These are phyloP conservation scores for Wickerhamia fluorescens DNA, from an alignment of 805 yeast genomes.

Conservation along the genomic window DNA sequence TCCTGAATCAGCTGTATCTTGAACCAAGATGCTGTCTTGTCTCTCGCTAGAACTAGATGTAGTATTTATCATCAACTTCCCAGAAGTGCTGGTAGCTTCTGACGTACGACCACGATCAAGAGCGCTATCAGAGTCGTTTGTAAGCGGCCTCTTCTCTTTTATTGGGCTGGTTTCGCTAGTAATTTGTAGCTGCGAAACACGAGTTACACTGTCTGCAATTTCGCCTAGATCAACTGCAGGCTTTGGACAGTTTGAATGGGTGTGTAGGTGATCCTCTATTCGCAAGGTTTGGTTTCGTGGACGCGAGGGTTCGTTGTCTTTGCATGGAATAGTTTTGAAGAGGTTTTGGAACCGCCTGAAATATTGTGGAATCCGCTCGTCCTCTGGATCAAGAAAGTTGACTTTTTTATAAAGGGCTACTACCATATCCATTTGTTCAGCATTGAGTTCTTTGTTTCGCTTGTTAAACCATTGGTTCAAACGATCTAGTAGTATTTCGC, in stretches of 20 bases:
- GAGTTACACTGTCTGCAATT: slow-evolving; percentile 10
- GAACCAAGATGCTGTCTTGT: no score
- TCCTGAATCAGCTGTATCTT: no score
- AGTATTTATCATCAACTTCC: no score
- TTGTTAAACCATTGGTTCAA: slow-evolving; percentile 4
- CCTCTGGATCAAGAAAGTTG: not conserved
- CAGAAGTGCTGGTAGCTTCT: no score
- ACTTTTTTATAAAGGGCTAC: slow-evolving; percentile 1
- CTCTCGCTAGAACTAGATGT: no score
- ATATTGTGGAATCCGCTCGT: slow-evolving; percentile 1
- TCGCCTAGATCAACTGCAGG: slow-evolving; percentile 13
- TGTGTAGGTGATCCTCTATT: slow-evolving; percentile 12
- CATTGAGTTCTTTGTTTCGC: slow-evolving; percentile 3
- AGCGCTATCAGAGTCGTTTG: no score
- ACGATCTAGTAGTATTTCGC: slow-evolving; percentile 1
- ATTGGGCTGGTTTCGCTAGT: no score
- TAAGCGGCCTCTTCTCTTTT: no score
- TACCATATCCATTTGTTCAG: slow-evolving; percentile 1
- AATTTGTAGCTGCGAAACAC: slow-evolving; percentile 9
- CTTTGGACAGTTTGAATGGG: no score
- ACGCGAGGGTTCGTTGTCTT: slow-evolving; percentile 3
- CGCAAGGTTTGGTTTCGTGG: slow-evolving; percentile 12
- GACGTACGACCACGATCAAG: no score
- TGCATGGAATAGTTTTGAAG: not conserved
- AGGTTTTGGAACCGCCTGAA: slow-evolving; percentile 1